Percentiles rank a stretch among this genome's conserved stretches.
phyloP scores from a whole-genome alignment of 73 alveolate species.

The Paramecium octaurelia region DNA sequence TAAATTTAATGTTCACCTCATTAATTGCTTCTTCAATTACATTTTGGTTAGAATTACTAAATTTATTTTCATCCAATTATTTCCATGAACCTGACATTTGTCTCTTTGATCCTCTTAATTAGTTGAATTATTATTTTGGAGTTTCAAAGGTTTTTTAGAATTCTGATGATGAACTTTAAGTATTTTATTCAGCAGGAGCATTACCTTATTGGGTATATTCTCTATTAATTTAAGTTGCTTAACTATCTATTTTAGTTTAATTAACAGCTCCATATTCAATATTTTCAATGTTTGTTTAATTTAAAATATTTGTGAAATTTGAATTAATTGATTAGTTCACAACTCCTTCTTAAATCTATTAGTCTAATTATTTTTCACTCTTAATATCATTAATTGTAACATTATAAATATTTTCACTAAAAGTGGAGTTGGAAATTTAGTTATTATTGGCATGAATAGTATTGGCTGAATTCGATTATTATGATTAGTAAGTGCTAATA shows the following conservation, averaged over 20 bases:
- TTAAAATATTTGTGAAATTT: not conserved
- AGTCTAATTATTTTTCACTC: not conserved
- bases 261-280: not conserved
- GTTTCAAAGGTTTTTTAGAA: not conserved
- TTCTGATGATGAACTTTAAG: not conserved
- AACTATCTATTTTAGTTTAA: not conserved
- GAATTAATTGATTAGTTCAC: not conserved
- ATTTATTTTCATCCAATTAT: not conserved
- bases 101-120: not conserved
- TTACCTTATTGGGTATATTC: not conserved
- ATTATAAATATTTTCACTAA: not conserved
- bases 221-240: not conserved
- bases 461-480: not conserved
- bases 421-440: not conserved
- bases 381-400: not conserved
- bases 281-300: not conserved
- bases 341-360: not conserved
- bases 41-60: not conserved
- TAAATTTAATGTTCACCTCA: not conserved
- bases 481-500: not conserved
- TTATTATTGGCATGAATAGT: not conserved
- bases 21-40: not conserved
- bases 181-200: not conserved
- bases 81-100: not conserved
- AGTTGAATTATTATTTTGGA: not conserved